phyloP scores from a whole-genome alignment of 148 eudicot genomes.

The Arbutus unedo region DNA sequence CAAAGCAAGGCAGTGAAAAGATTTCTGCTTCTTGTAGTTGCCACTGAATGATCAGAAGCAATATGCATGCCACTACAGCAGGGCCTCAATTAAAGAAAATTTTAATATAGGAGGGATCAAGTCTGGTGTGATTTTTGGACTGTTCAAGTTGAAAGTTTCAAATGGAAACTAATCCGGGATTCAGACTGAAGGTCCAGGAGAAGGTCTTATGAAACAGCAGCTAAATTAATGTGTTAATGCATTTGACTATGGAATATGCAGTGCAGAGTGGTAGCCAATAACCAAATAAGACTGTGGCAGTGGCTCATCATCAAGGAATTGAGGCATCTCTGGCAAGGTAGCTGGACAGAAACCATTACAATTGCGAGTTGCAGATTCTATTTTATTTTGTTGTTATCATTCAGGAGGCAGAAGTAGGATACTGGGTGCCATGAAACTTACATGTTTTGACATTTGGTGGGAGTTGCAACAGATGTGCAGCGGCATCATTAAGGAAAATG shows the following conservation, averaged over 20 bases:
- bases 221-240: not conserved
- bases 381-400: not conserved
- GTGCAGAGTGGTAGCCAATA: constrained; percentile 6
- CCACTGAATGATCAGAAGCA: not conserved
- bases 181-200: not conserved
- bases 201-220: not conserved
- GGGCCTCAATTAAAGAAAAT: not conserved
- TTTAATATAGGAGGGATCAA: not conserved
- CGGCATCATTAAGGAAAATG: not conserved
- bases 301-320: no score
- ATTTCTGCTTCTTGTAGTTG: not conserved
- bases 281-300: not conserved
- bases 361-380: not conserved
- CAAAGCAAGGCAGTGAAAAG: not conserved
- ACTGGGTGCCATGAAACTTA: not conserved
- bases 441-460: not conserved
- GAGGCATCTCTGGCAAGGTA: not conserved
- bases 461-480: not conserved
- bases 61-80: not conserved
- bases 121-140: not conserved
- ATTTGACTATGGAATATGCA: not conserved
- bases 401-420: not conserved
- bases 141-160: not conserved
- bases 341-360: not conserved
- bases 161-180: not conserved